Evolutionary conservation across 2,329 filamentous ascomycete genomes (phyloP).

Genomic region (Aspergillus bombycis): DNA sequence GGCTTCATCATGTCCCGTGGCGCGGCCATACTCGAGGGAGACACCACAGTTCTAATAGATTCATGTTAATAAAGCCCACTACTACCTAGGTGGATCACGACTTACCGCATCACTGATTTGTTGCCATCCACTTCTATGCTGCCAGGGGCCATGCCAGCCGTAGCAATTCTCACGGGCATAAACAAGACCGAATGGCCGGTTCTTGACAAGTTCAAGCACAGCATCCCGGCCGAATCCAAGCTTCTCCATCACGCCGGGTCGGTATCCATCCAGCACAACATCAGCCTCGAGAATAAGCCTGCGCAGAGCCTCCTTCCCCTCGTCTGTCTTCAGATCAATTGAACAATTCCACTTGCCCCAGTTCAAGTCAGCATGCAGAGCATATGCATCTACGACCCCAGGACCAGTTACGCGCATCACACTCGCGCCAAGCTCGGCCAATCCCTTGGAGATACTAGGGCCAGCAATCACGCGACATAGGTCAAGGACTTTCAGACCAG

Average conservation of each 20-base stretch:
- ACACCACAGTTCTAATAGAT: constrained; percentile 42
- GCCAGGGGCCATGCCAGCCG: constrained; percentile 67
- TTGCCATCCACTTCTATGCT: constrained; percentile 68
- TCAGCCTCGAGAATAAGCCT: constrained; percentile 64
- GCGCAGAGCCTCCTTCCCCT: constrained; percentile 61
- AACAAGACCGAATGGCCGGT: constrained; percentile 65
- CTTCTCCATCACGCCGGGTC: constrained; percentile 66
- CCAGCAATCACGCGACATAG: constrained; percentile 76
- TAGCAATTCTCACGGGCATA: constrained; percentile 77
- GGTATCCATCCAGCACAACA: constrained; percentile 71
- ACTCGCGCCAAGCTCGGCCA: constrained; percentile 75
- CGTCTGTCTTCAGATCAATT: constrained; percentile 62
- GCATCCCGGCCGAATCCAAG: constrained; percentile 65
- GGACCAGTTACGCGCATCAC: constrained; percentile 74
- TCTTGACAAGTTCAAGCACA: constrained; percentile 57
- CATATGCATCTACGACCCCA: constrained; percentile 68
- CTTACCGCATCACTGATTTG: constrained; percentile 70
- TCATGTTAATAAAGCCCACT: background rate
- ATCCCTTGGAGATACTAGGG: constrained; percentile 69
- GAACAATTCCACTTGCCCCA: constrained; percentile 71
- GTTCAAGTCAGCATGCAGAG: constrained; percentile 74
- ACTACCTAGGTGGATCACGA: background rate
- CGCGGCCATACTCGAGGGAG: constrained; percentile 50
- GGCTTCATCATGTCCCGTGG: constrained; percentile 50
- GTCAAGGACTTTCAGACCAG: constrained; percentile 72